Base-by-base conservation (phyloP, 768 basidiomycete genomes). In the Boletus rufocinnamomeus region DNA sequence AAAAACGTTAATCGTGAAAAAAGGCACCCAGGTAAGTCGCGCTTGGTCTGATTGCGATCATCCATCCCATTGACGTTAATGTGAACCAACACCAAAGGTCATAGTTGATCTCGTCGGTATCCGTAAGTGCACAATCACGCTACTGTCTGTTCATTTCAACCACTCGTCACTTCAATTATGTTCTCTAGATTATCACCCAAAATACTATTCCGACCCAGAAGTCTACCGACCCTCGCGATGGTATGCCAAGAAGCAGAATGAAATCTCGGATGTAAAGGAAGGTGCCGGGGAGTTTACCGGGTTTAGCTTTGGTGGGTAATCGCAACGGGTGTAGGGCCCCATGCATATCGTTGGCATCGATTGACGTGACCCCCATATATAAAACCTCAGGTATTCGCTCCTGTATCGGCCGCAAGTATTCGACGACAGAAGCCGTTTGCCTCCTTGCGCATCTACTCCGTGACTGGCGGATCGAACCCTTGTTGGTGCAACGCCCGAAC, bases 401-500 rank as follows among this genome's bases (percentile, higher is more conserved):
- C 4, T 86, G 84, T 62, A 71, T 84, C 6, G 85, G 84, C 3
- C 72, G 80, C 35, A 82, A 79, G 59, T 86, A 85, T 60, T 79
- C 83, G 2, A 73, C 75, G 1, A 76, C 75, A 0, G 83, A 86
- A 65, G 75, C 77, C 2, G 76, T 85, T 17, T 77, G 76, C 47
- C 82, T 85, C 74, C 74, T 86, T n/a, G 75, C 80, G 0, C 67
- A 78, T 61, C 65, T 85, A 4, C 66, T 84, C 11, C 72, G 80
- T 5, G 84, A 84, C 50, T 85, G 79, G 79, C 75, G 68, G 27
- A 65, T 85, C 13, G 77, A 81, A 55, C 81, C 82, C 1, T 47
- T 75, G 14, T 63, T 84, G 27, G 35, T 35, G 13, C 44, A 41
- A 11, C 59, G 47, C 21, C 50, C 40, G 10, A 40, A 45, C 6